Evolutionary conservation across 768 basidiomycete genomes (phyloP).

Genomic region (Suillus brevipes): DNA sequence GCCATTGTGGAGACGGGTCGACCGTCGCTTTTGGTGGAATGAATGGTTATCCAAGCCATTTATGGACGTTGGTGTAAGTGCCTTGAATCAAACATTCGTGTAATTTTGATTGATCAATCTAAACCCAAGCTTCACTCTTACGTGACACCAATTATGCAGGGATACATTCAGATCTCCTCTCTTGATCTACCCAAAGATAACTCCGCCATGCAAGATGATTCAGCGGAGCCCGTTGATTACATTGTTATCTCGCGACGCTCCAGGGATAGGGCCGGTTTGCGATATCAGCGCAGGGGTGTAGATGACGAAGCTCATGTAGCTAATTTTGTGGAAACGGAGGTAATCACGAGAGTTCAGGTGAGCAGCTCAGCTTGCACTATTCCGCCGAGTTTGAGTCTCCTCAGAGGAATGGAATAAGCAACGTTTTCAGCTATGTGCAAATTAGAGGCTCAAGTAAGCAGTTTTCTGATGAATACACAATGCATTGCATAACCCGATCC

Average conservation of each 20-base stretch:
- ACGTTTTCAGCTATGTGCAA: slow-evolving; percentile 88
- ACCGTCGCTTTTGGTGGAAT: slow-evolving; percentile 96
- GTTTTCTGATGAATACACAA: background rate
- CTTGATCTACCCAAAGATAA: slow-evolving; percentile 58
- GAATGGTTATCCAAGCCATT: slow-evolving; percentile 84
- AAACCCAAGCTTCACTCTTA: slow-evolving; percentile 70
- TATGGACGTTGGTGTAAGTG: slow-evolving; percentile 78
- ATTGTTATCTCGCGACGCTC: slow-evolving; percentile 84
- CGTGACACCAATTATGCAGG: slow-evolving; percentile 91
- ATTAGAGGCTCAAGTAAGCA: slow-evolving; percentile 81
- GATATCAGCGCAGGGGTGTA: slow-evolving; percentile 93
- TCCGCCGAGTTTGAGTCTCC: background rate
- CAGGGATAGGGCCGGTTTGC: slow-evolving; percentile 84
- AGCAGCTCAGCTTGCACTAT: slow-evolving; percentile 15
- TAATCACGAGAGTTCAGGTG: slow-evolving; percentile 81
- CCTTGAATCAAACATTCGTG: slow-evolving; percentile 4
- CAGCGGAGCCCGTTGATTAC: slow-evolving; percentile 61
- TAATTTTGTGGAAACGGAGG: slow-evolving; percentile 96
- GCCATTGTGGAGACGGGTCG: slow-evolving; percentile 90
- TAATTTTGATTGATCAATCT: background rate
- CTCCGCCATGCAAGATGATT: slow-evolving; percentile 36
- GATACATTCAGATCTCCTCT: slow-evolving; percentile 77
- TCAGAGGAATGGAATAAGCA: slow-evolving; percentile 72
- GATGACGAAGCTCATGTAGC: slow-evolving; percentile 93
- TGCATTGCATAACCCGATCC: slow-evolving; percentile 3